Conservation (phyloP, 2,329 filamentous ascomycete species). For the Curvularia sp. region DNA sequence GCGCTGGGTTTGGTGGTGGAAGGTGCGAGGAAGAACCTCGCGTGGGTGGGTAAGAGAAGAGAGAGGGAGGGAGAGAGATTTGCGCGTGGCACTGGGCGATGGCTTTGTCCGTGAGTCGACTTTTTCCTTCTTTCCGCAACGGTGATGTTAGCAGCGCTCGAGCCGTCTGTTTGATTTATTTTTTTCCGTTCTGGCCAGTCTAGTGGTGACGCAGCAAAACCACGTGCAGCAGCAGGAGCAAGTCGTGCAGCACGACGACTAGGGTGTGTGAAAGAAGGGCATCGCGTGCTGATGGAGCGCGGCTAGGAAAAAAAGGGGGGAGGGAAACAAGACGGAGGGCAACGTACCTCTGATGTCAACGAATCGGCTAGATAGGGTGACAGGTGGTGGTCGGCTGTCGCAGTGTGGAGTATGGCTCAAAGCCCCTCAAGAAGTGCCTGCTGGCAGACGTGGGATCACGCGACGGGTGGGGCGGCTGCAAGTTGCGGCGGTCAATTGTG, state of each 20-base stretch:
- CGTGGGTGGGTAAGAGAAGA: slow-evolving; percentile 35
- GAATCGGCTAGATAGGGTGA: slow-evolving; percentile 26
- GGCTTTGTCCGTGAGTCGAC: neutral
- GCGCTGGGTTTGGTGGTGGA: slow-evolving; percentile 29
- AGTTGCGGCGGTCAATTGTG: slow-evolving; percentile 39
- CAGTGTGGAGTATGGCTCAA: slow-evolving; percentile 48
- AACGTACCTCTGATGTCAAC: slow-evolving; percentile 44
- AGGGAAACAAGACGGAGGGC: neutral
- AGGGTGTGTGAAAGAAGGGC: slow-evolving; percentile 2
- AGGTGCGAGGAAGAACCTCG: slow-evolving; percentile 47
- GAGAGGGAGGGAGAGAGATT: slow-evolving; percentile 13
- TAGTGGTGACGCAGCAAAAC: slow-evolving; percentile 17
- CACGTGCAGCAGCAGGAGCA: slow-evolving; percentile 23
- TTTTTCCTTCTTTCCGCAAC: slow-evolving; percentile 22
- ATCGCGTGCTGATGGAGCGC: slow-evolving; percentile 3
- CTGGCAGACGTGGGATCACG: slow-evolving; percentile 44
- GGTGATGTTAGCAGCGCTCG: slow-evolving; percentile 30
- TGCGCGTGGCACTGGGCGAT: slow-evolving; percentile 35
- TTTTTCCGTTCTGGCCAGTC: slow-evolving; percentile 14
- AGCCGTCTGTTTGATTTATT: slow-evolving; percentile 8
- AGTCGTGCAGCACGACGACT: slow-evolving; percentile 16
- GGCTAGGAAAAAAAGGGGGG: neutral
- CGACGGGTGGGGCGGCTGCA: slow-evolving; percentile 40
- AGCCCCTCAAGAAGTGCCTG: slow-evolving; percentile 50
- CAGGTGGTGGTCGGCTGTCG: slow-evolving; percentile 34